phyloP scores from a whole-genome alignment of 345 rosid species.

The Euclidium syriacum region DNA sequence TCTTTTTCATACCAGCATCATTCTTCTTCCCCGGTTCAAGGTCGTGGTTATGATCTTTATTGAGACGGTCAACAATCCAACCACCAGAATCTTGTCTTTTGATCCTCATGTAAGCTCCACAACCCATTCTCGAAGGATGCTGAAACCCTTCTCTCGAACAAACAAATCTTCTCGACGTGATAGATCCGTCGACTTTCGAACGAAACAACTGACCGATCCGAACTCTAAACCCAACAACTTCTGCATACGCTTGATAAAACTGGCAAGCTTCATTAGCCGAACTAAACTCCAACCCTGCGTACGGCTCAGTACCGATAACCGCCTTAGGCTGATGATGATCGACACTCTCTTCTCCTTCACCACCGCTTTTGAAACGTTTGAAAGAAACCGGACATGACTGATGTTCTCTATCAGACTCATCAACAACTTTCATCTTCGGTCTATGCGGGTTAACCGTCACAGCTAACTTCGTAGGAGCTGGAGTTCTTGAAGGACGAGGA shows the following conservation, averaged over 20 bases:
- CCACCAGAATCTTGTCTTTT: slow-evolving; percentile 73
- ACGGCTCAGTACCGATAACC: slow-evolving; percentile 42
- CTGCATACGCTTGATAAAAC: slow-evolving; percentile 65
- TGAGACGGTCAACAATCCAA: slow-evolving; percentile 83
- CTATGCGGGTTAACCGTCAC: slow-evolving; percentile 35
- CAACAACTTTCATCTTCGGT: slow-evolving; percentile 49
- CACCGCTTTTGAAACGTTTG: slow-evolving; percentile 51
- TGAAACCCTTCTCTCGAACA: slow-evolving; percentile 96
- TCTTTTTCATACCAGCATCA: slow-evolving; percentile 45
- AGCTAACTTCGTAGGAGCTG: slow-evolving; percentile 35
- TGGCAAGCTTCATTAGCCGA: slow-evolving; percentile 78
- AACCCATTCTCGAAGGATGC: slow-evolving; percentile 90
- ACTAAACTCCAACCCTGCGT: slow-evolving; percentile 61
- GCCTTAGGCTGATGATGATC: slow-evolving; percentile 21
- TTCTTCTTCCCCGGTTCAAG: slow-evolving; percentile 42
- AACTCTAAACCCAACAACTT: slow-evolving; percentile 65
- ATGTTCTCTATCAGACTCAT: slow-evolving; percentile 36
- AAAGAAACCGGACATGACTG: slow-evolving; percentile 33
- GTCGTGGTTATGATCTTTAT: slow-evolving; percentile 78
- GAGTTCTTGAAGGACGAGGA: slow-evolving; percentile 37
- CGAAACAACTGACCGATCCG: slow-evolving; percentile 91
- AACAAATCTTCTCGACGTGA: slow-evolving; percentile 85
- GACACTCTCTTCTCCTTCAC: slow-evolving; percentile 30
- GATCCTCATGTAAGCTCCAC: slow-evolving; percentile 92
- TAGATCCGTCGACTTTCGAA: slow-evolving; percentile 70